These are phyloP conservation scores for Agrostemma githago DNA, from an alignment of 148 eudicot species.

Conservation along the genomic window DNA sequence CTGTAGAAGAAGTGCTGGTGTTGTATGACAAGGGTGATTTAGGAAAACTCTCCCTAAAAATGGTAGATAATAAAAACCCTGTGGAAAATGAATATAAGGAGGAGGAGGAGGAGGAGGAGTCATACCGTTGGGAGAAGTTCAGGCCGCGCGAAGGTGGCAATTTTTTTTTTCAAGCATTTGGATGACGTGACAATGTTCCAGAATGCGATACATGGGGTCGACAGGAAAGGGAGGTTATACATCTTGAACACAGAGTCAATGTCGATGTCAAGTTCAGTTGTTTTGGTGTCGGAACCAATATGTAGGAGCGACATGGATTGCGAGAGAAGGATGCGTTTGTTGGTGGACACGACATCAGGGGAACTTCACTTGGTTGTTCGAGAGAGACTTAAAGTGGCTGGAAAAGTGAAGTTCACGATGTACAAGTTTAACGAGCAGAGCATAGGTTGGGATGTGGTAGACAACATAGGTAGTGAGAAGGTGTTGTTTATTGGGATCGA, in stretches of 20 bases:
- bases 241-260: neutral
- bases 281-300: neutral
- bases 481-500: slow-evolving; percentile 15
- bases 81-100: neutral
- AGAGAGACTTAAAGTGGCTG: neutral
- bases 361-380: slow-evolving; percentile 11
- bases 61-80: neutral
- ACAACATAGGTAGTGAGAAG: neutral
- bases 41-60: slow-evolving; percentile 6
- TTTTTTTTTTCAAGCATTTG: neutral
- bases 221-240: slow-evolving; percentile 13
- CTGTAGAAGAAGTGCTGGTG: slow-evolving; percentile 14
- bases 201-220: neutral
- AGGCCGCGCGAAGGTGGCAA: neutral
- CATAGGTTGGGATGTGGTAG: slow-evolving; percentile 11
- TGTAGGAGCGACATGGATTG: too few relatives aligned
- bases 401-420: neutral
- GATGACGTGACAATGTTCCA: slow-evolving; percentile 13
- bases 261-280: neutral
- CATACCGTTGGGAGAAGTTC: neutral
- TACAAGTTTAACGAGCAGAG: slow-evolving; percentile 10
- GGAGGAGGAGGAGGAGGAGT: neutral
- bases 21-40: slow-evolving; percentile 1
- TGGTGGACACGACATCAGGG: slow-evolving; percentile 9
- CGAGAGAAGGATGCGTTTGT: slow-evolving; percentile 12